Evolutionary conservation across 148 eudicot genomes (phyloP), one percentile per base, ranked within the genome.

Genomic region (Pouteria glomerata): DNA sequence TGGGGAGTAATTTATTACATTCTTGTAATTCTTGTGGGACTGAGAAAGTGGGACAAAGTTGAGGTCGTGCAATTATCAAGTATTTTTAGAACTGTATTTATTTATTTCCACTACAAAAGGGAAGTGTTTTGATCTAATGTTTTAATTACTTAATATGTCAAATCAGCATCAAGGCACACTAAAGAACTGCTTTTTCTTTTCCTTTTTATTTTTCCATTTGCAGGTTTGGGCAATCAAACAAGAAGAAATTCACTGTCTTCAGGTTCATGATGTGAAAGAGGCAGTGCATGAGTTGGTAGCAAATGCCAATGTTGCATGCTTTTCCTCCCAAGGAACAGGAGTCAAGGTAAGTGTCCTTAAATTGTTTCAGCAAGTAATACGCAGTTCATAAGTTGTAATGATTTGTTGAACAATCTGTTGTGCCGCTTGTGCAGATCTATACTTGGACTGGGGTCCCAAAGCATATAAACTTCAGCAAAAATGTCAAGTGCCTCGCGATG

Each of bases 191-290:
- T 39, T 39, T 39, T 4, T 39, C 44, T 39, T 39, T 39, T 39
- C 44, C 11, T 44, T 37, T 37, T 62, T 14, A 63, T 34, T 37
- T 29, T 48, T n/a, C 21, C 48, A 48, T 61, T 24, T 27, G 31
- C 77, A 85, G 88, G 83, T 85, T 8, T 85, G 88, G 88, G 70
- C 80, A 70, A 85, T 82, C 66, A 85, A 80, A 63, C 88, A 78
- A 44, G 88, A 82, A 63, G 88, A 78, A 72, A 82, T 85, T 26
- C 88, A 85, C 65, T 85, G 86, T 67, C 55, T 82, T 62, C 86
- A 82, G 31, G 80, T 82, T 66, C 88, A 85, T 63, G 84, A 82
- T 68, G 82, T 85, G 39, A 85, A 85, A 75, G 88, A 85, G 70
- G 64, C 79, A 16, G 88, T 85, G 26, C 66, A 64, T 2, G 80